A percentile compares a stretch with the other conserved stretches of the same genome.
Conservation (phyloP, 495 filamentous ascomycete species). For the Penicillium samsonianum region DNA sequence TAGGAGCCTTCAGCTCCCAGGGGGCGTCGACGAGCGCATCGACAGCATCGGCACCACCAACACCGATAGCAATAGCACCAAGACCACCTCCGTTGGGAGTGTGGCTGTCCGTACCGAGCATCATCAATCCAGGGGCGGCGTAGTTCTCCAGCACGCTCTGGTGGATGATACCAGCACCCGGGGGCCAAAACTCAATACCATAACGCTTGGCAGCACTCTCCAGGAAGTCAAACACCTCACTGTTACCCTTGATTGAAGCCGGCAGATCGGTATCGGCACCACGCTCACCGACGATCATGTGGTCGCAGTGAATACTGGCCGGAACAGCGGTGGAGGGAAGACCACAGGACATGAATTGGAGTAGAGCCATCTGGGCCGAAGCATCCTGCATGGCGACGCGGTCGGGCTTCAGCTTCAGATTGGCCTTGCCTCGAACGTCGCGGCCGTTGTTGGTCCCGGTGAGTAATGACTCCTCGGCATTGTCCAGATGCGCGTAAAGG, state of each 20-base stretch:
- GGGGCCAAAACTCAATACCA: slow-evolving; percentile 98
- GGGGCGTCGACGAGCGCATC: slow-evolving; percentile 95
- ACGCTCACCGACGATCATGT: slow-evolving; percentile 91
- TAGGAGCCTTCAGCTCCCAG: slow-evolving; percentile 95
- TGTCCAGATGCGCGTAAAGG: slow-evolving; percentile 91
- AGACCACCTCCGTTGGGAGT: slow-evolving; percentile 95
- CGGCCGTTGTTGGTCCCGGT: slow-evolving; percentile 62
- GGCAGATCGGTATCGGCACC: slow-evolving; percentile 89
- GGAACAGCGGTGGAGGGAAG: slow-evolving; percentile 90
- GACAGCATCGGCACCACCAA: slow-evolving; percentile 95
- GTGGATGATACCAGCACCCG: slow-evolving; percentile 98
- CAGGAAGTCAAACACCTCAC: slow-evolving; percentile 96
- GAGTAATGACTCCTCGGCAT: slow-evolving; percentile 60
- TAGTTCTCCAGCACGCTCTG: slow-evolving; percentile 99
- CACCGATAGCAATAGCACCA: slow-evolving; percentile 93
- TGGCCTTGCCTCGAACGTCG: slow-evolving; percentile 79
- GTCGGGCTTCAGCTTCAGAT: slow-evolving; percentile 96
- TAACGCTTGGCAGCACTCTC: slow-evolving; percentile 94
- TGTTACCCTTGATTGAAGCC: slow-evolving; percentile 84
- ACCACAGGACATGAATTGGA: slow-evolving; percentile 98
- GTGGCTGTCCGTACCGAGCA: slow-evolving; percentile 99
- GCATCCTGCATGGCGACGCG: slow-evolving; percentile 99
- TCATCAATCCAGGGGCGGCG: slow-evolving; percentile 95
- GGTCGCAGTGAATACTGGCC: slow-evolving; percentile 97
- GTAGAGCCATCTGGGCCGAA: slow-evolving; percentile 94